Percentiles rank a stretch among this genome's conserved stretches.
Conservation (phyloP, 1,139 yeast genomes). For the Eremothecium cymbalariae region DNA sequence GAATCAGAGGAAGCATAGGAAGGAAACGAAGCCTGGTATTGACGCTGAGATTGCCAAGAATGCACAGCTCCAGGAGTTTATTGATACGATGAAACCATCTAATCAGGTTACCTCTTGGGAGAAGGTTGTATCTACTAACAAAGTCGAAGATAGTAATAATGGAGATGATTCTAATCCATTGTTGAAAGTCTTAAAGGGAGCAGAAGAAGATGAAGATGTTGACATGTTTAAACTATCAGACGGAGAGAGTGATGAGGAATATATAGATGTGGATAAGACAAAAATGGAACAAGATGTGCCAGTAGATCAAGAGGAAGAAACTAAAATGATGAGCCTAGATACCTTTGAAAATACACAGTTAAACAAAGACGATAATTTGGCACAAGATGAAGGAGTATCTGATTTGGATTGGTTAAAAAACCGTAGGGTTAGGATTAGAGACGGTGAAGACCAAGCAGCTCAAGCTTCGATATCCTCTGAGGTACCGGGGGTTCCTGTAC, state of each 20-base stretch:
- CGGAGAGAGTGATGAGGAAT: constrained; percentile 59
- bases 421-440: constrained; percentile 67
- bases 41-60: constrained; percentile 56
- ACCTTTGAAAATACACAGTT: constrained; percentile 14
- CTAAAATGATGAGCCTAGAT: constrained; percentile 31
- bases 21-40: constrained; percentile 31
- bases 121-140: constrained; percentile 9
- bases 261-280: constrained; percentile 44
- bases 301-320: constrained; percentile 28
- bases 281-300: constrained; percentile 27
- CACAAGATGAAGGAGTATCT: constrained; percentile 49
- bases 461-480: constrained; percentile 4
- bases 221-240: constrained; percentile 36
- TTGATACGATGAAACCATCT: constrained; percentile 77
- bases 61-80: constrained; percentile 66
- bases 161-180: constrained; percentile 15
- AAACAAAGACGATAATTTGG: constrained; percentile 28
- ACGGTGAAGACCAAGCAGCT: constrained; percentile 30
- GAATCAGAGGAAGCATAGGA: constrained; percentile 29
- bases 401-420: constrained; percentile 86
- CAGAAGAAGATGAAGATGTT: constrained; percentile 21
- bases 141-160: constrained; percentile 34
- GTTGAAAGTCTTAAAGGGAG: constrained; percentile 27
- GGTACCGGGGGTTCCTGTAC: constrained; percentile 6
- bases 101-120: constrained; percentile 33